Evolutionary conservation across 164 flowering plant species (phyloP), one percentile per base, ranked within the genome.

Genomic region (Magnolia officinalis): DNA sequence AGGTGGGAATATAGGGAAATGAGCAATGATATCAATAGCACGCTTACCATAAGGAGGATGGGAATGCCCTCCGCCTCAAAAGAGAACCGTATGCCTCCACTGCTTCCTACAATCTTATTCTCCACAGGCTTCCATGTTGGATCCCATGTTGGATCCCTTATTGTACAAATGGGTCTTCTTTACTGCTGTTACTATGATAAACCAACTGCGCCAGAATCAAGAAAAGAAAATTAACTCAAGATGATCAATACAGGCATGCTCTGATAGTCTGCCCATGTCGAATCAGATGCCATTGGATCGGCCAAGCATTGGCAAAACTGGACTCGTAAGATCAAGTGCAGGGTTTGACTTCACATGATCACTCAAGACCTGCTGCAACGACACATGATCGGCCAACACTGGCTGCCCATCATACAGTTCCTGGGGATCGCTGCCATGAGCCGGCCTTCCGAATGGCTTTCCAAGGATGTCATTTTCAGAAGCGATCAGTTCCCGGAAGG

Each of bases 351-450:
- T 88, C 64, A 81, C 85, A 66, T 83, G 86, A 84, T 90, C 92
- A 82, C 88, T 82, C 67, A 89, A 80, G 73, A 91, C 90, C 82
- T 89, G 97, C 81, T 86, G 90, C 74, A 90, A 87, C 26, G 45
- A 37, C 58, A 91, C 94, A 13, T 90, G 89, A 80, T 90, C 91
- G 37, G 91, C 92, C 86, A 90, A 84, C 20, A 87, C 89, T 1
- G 89, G 78, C 72, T 88, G 95, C 21, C 90, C 91, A 83, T 87
- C 88, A 78, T 88, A 87, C 52, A 75, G 76, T 67, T 89, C 91
- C 45, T 75, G 72, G 37, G 66, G 67, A 20, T 82, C 82, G 18
- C 79, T 78, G 51, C 79, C 79, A 59, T 85, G 83, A 18, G 75
- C 73, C 61, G 87, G 75, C 81, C 86, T 87, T 49, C 84, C 86